Percentiles rank a stretch among this genome's conserved stretches.
Conservation (phyloP, 331 rosid genomes). For the Cucumis variabilis region DNA sequence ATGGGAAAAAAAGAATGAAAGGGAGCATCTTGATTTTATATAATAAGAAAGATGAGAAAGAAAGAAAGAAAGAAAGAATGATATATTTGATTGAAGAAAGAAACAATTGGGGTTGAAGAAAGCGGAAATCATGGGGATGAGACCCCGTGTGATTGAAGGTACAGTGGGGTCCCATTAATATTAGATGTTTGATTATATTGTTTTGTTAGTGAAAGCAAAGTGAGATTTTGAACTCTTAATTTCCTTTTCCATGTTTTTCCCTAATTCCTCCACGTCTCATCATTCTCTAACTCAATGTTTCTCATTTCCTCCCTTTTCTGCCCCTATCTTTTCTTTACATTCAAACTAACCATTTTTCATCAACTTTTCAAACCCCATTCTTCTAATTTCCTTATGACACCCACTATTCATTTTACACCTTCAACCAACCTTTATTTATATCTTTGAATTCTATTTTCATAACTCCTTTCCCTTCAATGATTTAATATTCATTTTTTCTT, state of each 20-base stretch:
- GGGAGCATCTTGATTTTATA: neutral
- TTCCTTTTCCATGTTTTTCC: slow-evolving; percentile 20
- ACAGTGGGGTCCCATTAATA: slow-evolving; percentile 16
- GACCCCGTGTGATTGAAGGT: neutral
- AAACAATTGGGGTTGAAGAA: neutral
- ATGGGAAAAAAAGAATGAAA: neutral
- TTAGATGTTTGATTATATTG: neutral
- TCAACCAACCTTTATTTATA: too few relatives aligned
- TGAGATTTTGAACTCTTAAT: slow-evolving; percentile 24
- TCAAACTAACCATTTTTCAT: neutral
- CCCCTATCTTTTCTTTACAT: neutral
- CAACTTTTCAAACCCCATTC: neutral
- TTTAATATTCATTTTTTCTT: too few relatives aligned
- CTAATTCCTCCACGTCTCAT: slow-evolving; percentile 25
- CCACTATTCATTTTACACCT: neutral
- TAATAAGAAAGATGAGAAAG: neutral
- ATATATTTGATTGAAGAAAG: neutral
- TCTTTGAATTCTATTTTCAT: too few relatives aligned
- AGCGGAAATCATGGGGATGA: neutral
- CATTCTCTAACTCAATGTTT: slow-evolving; percentile 21
- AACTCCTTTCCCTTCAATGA: too few relatives aligned
- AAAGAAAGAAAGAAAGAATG: neutral
- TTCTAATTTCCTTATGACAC: neutral
- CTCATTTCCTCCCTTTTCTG: neutral
- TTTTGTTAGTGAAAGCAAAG: neutral